Base-by-base conservation (phyloP, 805 yeast genomes). In the Isabelozyma rhagii region DNA sequence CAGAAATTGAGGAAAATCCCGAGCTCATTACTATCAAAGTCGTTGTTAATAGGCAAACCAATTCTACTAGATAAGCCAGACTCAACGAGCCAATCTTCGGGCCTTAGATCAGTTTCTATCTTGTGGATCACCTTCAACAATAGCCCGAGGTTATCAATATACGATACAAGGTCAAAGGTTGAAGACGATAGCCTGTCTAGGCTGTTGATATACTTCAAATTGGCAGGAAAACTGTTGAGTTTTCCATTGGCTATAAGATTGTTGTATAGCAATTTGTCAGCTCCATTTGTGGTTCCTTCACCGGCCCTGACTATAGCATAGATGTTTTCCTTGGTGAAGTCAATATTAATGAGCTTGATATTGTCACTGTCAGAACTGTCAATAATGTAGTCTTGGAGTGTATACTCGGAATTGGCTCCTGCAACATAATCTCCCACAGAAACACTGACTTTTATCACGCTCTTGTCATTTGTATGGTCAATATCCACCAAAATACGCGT, bases 1-100 rank as follows among this genome's bases (percentile, higher is more conserved):
- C 78, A 74, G 47, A 57, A 73, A 8, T 61, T 60, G n/a, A 70
- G 51, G 43, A 66, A 67, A 11, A 72, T 48, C 0, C 79, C 79
- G 25, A 73, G 52, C 43, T 59, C 53, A 5, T 56, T 55, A 6
- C 40, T 39, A 1, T 43, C 46, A 5, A 51, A 44, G 47, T 69
- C 63, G 51, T 73, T 69, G 15, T 66, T 53, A 9, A 46, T 42
- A 5, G 68, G 55, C 41, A 59, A 59, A 1, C 78, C 78, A 29
- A 68, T 51, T 2, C 57, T 44, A 48, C 54, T 62, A 4, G 53
- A 34, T 31, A 46, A 60, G 1, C 76, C 76, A 38, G 49, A 50
- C 8, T 40, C 36, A 9, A 58, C 39, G 8, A 55, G 52, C 66
- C 68, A 64, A 41, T 58, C 56, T 11, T 51, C 50, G 13, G 31